phyloP scores from a whole-genome alignment of 2,329 filamentous ascomycete genomes.

The Pseudogymnoascus sp. region DNA sequence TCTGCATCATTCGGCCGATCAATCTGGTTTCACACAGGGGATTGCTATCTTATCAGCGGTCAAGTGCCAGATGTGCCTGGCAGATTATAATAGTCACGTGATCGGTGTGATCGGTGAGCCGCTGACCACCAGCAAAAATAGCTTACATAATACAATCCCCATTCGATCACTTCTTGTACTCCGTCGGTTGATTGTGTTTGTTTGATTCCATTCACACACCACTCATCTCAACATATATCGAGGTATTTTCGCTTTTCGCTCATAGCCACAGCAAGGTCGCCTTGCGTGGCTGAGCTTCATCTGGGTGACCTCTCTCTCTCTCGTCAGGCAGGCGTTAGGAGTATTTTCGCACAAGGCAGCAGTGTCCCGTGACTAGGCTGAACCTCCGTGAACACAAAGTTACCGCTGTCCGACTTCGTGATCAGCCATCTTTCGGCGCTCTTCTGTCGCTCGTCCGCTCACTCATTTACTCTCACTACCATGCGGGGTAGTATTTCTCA shows the following conservation, averaged over 20 bases:
- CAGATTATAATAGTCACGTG: neutral
- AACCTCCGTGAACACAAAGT: neutral
- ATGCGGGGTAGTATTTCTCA: neutral
- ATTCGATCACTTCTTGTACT: neutral
- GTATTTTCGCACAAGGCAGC: neutral
- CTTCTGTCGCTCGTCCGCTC: neutral
- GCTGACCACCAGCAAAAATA: neutral
- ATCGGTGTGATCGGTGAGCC: neutral
- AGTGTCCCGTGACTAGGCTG: constrained; percentile 6
- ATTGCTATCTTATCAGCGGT: constrained; percentile 4
- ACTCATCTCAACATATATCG: neutral
- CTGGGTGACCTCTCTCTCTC: neutral
- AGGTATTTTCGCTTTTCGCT: neutral
- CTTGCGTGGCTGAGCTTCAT: neutral
- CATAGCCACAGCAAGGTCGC: neutral
- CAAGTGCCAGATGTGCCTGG: neutral
- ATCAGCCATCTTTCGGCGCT: neutral
- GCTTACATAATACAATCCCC: neutral
- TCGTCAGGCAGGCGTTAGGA: neutral
- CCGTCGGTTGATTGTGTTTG: neutral
- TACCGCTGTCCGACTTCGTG: neutral
- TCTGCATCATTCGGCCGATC: neutral
- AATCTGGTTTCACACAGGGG: neutral
- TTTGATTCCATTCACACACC: constrained; percentile 6
- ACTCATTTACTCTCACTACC: neutral